These are phyloP conservation scores for Pichia nanzhaoensis DNA, from an alignment of 805 yeast genomes.

Conservation along the genomic window DNA sequence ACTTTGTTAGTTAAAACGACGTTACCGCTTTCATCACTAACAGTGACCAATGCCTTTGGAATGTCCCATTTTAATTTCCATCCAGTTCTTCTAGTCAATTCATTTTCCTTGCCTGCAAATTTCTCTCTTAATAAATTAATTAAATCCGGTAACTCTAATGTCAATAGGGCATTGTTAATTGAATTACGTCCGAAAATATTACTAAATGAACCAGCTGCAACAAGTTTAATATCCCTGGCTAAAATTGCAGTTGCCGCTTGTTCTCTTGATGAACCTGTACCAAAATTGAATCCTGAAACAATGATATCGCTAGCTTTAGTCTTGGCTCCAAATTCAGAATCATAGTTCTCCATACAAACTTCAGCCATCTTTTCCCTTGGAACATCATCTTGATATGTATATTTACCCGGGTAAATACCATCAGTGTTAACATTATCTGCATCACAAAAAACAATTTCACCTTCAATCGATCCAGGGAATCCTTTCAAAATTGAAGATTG, in stretches of 20 bases:
- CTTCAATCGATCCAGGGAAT: constrained; percentile 82
- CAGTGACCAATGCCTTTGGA: constrained; percentile 71
- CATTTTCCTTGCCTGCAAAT: constrained; percentile 43
- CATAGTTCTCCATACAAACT: constrained; percentile 99
- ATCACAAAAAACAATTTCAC: constrained; percentile 91
- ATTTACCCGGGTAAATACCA: constrained; percentile 98
- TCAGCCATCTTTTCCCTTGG: constrained; percentile 95
- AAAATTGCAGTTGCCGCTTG: constrained; percentile 98
- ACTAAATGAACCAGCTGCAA: constrained; percentile 96
- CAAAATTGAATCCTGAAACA: constrained; percentile 90
- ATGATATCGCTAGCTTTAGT: constrained; percentile 81
- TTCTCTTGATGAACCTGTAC: constrained; percentile 97
- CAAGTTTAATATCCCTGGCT: constrained; percentile 87
- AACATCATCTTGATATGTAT: constrained; percentile 97
- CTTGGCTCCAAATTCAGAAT: constrained; percentile 75
- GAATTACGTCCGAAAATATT: constrained; percentile 94
- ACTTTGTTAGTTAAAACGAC: constrained; percentile 77
- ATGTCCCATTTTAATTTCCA: constrained; percentile 93
- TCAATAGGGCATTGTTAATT: constrained; percentile 90
- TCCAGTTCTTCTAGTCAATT: constrained; percentile 90
- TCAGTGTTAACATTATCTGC: constrained; percentile 97
- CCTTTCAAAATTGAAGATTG: constrained; percentile 52
- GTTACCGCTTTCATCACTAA: constrained; percentile 56
- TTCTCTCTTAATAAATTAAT: constrained; percentile 68
- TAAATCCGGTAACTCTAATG: constrained; percentile 87